These are phyloP conservation scores for Cladophialophora exuberans DNA, from an alignment of 2,329 filamentous ascomycete species.

Conservation along the genomic window DNA sequence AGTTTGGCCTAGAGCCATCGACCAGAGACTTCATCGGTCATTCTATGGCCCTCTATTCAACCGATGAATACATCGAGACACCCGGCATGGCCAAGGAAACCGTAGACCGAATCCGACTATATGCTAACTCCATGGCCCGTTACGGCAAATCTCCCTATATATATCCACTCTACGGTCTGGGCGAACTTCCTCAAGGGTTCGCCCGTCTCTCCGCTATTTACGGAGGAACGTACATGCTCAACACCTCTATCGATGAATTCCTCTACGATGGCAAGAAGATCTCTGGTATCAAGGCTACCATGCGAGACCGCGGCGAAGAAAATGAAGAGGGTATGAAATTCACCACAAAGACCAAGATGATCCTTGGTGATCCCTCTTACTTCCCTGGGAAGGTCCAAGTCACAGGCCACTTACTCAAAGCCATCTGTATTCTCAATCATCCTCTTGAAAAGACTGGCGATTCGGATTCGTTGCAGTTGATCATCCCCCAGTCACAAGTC, in stretches of 20 bases:
- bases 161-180: conserved; percentile 96
- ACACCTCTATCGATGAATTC: conserved; percentile 90
- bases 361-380: conserved; percentile 95
- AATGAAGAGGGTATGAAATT: conserved; percentile 77
- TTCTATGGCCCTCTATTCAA: conserved; percentile 94
- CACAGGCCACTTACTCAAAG: conserved; percentile 87
- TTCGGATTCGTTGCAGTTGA: conserved; percentile 87
- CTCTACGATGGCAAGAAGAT: conserved; percentile 83
- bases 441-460: conserved; percentile 88
- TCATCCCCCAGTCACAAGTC: conserved; percentile 97
- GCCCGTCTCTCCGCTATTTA: conserved; percentile 97
- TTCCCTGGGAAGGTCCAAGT: conserved; percentile 88
- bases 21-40: conserved; percentile 97
- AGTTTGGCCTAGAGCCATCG: conserved; percentile 85
- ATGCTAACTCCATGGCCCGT: conserved; percentile 95
- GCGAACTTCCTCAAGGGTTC: conserved; percentile 96
- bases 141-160: conserved; percentile 99
- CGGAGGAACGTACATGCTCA: conserved; percentile 98
- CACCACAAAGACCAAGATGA: conserved; percentile 93
- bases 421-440: conserved; percentile 97
- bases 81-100: conserved; percentile 77
- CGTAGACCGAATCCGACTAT: conserved; percentile 89
- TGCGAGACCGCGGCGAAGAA: conserved; percentile 80
- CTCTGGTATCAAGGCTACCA: conserved; percentile 95
- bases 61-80: conserved; percentile 80